Base-by-base conservation (phyloP, 768 basidiomycete species). In the Arthromyces matolae region DNA sequence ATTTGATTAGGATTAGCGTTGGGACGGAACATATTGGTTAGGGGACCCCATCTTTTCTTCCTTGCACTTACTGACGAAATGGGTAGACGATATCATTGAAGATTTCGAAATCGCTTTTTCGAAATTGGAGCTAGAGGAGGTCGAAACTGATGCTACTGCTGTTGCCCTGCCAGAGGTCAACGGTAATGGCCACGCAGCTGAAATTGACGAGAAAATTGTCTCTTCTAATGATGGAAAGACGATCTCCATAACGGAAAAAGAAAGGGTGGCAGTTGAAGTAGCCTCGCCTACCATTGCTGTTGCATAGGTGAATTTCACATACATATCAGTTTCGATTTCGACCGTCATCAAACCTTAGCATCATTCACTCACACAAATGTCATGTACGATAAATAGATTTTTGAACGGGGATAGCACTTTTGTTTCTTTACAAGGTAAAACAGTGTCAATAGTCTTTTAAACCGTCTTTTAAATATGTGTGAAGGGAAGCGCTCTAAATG, bases 1-100 rank as follows among this genome's bases (percentile, higher is more conserved):
- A 82, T 59, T 59, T 81, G 16, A 78, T 83, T 38, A 69, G 81
- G 32, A 77, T 83, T 47, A 23, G 71, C 55, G 50, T 54, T 8
- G 51, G 51, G 20, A 53, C 41, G 1, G 45, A 47, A 19, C 49
- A 50, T 23, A 54, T 54, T 18, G 47, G 51, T 49, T 7, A 20
- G 39, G 13, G n/a, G n/a, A n/a, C n/a, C n/a, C 13, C 8, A 13
- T 16, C n/a, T 24, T 16, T 9, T 7, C 12, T 27, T 8, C 25
- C 18, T 25, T 34, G 28, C 24, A 14, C 5, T 27, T 8, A 19
- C n/a, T 39, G 20, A 23, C 13, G 18, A 16, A n/a, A n/a, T 10
- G 10, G 14, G 12, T 33, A 52, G 51, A 52, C 23, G 51, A 52
- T 40, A 52, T 52, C 10, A 29, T 52, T 3, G 47, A 52, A 25